A percentile compares a stretch with the other conserved stretches of the same genome.
phyloP scores from a whole-genome alignment of 1,139 yeast species.

The Diutina catenulata region DNA sequence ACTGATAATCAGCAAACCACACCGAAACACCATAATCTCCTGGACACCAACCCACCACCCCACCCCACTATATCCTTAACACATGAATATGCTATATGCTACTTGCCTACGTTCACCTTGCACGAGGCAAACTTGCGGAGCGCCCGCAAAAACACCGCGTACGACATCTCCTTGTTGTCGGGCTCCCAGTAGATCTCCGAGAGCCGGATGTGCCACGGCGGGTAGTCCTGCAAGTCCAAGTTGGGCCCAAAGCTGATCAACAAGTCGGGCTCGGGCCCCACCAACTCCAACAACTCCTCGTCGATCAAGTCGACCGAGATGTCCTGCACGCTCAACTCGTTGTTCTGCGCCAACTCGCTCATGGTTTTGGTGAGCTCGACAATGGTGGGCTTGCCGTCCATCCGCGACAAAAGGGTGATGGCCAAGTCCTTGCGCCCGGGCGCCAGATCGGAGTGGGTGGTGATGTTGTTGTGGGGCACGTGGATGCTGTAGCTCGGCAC shows the following conservation, averaged over 20 bases:
- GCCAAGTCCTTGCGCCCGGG: slow-evolving; percentile 35
- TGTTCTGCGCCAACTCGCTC: slow-evolving; percentile 58
- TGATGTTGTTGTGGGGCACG: slow-evolving; percentile 49
- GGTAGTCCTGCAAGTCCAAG: slow-evolving; percentile 84
- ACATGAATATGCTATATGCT: slow-evolving; percentile 8
- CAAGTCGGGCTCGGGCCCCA: slow-evolving; percentile 86
- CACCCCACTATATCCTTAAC: too few species aligned
- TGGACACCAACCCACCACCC: too few species aligned
- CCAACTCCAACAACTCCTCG: slow-evolving; percentile 61
- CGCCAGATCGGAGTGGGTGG: background rate
- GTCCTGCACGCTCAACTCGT: slow-evolving; percentile 54
- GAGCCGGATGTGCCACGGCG: slow-evolving; percentile 95
- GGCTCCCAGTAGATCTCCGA: slow-evolving; percentile 88
- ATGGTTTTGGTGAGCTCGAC: slow-evolving; percentile 81
- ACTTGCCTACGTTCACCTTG: slow-evolving; percentile 81
- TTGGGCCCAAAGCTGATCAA: slow-evolving; percentile 76
- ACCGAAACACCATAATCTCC: too few species aligned
- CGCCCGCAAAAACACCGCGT: slow-evolving; percentile 79
- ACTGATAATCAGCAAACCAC: too few species aligned
- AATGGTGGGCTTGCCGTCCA: slow-evolving; percentile 85
- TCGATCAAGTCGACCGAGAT: slow-evolving; percentile 67
- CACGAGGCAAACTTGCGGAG: slow-evolving; percentile 69
- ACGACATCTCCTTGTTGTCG: slow-evolving; percentile 67
- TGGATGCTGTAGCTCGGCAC: slow-evolving; percentile 50
- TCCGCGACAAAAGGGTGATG: slow-evolving; percentile 54